Evolutionary conservation across 768 basidiomycete genomes (phyloP).

Genomic region (Pisolithus orientalis): DNA sequence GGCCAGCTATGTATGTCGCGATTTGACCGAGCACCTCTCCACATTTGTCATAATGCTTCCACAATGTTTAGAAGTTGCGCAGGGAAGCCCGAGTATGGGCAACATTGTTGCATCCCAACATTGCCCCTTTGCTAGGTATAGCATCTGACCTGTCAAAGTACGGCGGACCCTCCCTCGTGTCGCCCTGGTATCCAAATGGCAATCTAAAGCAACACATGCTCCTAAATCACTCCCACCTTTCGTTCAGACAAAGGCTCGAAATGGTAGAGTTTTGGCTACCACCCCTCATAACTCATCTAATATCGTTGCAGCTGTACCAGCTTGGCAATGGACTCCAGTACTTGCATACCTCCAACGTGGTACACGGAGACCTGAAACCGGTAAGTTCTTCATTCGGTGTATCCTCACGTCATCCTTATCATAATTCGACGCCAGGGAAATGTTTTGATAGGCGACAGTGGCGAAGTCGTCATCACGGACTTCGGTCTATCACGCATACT

Average conservation of each 20-base stretch:
- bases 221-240: constrained; percentile 1
- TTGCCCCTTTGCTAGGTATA: constrained; percentile 21
- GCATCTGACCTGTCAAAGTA: constrained; percentile 12
- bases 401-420: not conserved
- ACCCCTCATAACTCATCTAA: not conserved
- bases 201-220: constrained; percentile 14
- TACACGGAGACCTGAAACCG: constrained; percentile 36
- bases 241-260: constrained; percentile 11
- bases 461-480: constrained; percentile 30
- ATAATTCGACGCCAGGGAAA: constrained; percentile 24
- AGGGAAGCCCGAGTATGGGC: constrained; percentile 25
- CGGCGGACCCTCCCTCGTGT: constrained; percentile 18
- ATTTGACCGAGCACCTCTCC: not conserved
- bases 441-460: constrained; percentile 28
- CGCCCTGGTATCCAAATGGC: constrained; percentile 20
- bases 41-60: not conserved
- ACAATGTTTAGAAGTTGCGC: constrained; percentile 16
- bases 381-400: constrained; percentile 11
- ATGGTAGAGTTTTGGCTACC: constrained; percentile 10
- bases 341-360: constrained; percentile 16
- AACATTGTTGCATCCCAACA: constrained; percentile 14
- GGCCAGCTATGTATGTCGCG: constrained; percentile 15
- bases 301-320: constrained; percentile 13
- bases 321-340: constrained; percentile 18
- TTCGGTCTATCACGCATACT: constrained; percentile 36